phyloP scores from a whole-genome alignment of 305 asterid species.

The Withania somnifera region DNA sequence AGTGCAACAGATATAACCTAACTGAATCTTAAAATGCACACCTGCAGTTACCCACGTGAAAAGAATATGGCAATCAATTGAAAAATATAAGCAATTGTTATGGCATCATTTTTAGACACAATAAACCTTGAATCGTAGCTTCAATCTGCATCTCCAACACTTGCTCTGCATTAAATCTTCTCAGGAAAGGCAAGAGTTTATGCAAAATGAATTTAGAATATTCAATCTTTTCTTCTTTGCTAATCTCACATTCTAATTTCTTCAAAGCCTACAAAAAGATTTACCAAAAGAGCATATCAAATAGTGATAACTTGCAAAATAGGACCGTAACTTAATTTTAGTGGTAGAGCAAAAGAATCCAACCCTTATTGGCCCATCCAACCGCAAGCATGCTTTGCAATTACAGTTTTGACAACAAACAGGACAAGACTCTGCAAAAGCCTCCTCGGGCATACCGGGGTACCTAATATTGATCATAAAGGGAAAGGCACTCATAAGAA shows the following conservation, averaged over 20 bases:
- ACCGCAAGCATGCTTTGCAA: conserved; percentile 63
- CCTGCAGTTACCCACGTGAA: not conserved
- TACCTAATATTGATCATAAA: conserved; percentile 36
- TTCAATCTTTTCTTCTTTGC: conserved; percentile 22
- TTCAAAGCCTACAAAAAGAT: conserved; percentile 26
- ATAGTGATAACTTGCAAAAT: not conserved
- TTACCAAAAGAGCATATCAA: not conserved
- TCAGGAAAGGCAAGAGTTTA: conserved; percentile 49
- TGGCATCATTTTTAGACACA: not conserved
- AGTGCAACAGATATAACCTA: not conserved
- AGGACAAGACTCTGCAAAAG: conserved; percentile 58
- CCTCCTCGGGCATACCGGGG: conserved; percentile 53
- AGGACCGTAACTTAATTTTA: not conserved
- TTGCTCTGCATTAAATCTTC: conserved; percentile 38
- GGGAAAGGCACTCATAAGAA: not conserved
- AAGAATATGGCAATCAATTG: not conserved
- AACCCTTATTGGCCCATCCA: conserved; percentile 46
- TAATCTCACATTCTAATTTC: conserved; percentile 19
- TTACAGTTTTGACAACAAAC: conserved; percentile 56
- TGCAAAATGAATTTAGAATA: conserved; percentile 37
- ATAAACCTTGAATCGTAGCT: conserved; percentile 47
- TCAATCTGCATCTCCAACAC: conserved; percentile 47
- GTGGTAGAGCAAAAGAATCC: conserved; percentile 2
- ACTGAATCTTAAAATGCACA: not conserved
- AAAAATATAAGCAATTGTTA: not conserved